These are phyloP conservation scores for Abrus pulchellus DNA, from an alignment of 306 rosid species.

Conservation along the genomic window DNA sequence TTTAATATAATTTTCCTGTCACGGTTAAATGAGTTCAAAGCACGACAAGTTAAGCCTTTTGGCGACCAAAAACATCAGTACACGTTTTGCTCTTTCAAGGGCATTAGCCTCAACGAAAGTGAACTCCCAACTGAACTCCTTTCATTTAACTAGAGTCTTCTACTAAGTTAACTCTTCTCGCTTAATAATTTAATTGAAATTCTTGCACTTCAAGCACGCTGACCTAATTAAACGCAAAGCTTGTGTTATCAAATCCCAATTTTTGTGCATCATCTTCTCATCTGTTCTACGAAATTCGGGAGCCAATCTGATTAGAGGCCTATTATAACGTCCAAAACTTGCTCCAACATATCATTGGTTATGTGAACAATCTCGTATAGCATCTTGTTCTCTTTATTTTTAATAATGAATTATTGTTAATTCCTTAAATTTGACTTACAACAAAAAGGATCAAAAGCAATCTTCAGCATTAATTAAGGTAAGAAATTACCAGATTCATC, in stretches of 20 bases:
- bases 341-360: not conserved
- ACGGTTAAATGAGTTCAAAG: not conserved
- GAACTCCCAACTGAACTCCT: conserved; percentile 7
- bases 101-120: not conserved
- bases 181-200: not conserved
- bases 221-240: conserved; percentile 17
- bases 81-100: conserved; percentile 3
- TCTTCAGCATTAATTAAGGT: not conserved
- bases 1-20: no score
- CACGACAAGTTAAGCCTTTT: not conserved
- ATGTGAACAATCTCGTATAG: not conserved
- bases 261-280: not conserved
- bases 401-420: not conserved
- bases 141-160: conserved; percentile 12
- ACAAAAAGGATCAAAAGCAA: not conserved
- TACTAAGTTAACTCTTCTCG: not conserved
- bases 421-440: not conserved
- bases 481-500: not conserved
- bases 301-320: conserved; percentile 25
- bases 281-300: conserved; percentile 4
- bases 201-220: conserved; percentile 31
- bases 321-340: not conserved
- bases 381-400: not conserved
- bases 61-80: not conserved
- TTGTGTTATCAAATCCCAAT: conserved; percentile 1